Evolutionary conservation across 2,329 filamentous ascomycete genomes (phyloP).

Genomic region (Akanthomyces uredinophilus): DNA sequence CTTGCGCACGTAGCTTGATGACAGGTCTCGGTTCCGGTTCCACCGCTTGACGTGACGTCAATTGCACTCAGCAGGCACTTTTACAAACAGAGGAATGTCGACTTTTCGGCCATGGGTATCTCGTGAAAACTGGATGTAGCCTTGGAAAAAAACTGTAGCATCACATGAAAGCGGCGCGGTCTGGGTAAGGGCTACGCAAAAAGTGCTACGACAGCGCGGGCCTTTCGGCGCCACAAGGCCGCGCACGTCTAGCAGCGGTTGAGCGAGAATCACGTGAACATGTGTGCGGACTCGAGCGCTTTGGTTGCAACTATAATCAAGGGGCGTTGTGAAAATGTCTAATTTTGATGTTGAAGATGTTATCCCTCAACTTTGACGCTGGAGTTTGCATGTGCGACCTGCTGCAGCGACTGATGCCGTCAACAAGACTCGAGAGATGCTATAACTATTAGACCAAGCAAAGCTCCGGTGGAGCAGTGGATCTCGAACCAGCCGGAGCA

Average conservation of each 20-base stretch:
- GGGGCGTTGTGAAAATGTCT: background rate
- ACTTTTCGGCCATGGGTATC: background rate
- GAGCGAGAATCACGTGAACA: background rate
- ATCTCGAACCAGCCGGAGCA: background rate
- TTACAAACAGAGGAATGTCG: background rate
- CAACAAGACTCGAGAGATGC: background rate
- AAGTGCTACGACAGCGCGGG: background rate
- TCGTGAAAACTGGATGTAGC: background rate
- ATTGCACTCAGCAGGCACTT: background rate
- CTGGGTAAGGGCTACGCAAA: conserved; percentile 9
- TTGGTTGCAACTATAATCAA: background rate
- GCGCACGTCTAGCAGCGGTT: background rate
- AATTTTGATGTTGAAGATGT: background rate
- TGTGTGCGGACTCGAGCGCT: background rate
- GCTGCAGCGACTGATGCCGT: background rate
- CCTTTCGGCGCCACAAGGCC: background rate
- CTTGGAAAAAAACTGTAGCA: background rate
- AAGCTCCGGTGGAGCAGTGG: background rate
- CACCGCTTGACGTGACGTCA: background rate
- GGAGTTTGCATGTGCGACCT: background rate
- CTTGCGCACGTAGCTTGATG: background rate
- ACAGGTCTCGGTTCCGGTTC: background rate
- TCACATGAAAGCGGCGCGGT: conserved; percentile 6
- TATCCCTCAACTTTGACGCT: background rate
- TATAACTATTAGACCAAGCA: background rate